Base-by-base conservation (phyloP, 495 filamentous ascomycete species). In the Trichocladium antarcticum region DNA sequence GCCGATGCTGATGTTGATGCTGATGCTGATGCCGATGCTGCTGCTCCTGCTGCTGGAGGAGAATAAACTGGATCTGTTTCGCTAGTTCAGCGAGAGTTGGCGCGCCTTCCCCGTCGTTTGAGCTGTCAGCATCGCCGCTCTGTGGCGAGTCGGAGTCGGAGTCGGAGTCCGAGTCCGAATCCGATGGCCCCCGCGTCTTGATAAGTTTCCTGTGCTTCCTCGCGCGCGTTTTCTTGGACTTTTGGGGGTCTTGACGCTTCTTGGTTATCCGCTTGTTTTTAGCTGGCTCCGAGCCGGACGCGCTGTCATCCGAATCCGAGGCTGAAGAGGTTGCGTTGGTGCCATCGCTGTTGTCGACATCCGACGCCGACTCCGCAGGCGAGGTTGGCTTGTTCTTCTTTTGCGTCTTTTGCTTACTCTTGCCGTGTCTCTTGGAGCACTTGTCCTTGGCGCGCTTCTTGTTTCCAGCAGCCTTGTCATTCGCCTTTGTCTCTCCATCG, bases 191-290 rank as follows among this genome's bases (percentile, higher is more conserved):
- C 22, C 44, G 32, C 28, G 47, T 12, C 47, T 45, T 56, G 49
- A 45, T 17, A 7, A 19, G 28, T 56, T 62, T 58, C 38, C 54
- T 58, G 6, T 36, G 27, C 45, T 64, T 64, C 50, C 55, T 63
- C 0, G 48, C 1, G 2, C 61, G 55, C 38, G 59, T 45, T 48
- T 69, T 72, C 58, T 68, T 72, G 31, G 60, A 37, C 39, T 65
- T 69, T 27, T 58, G 58, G 12, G 37, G 20, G 12, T 66, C 60
- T 22, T 62, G 67, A 3, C 58, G 63, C 61, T 73, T 75, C 62
- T 64, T 70, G 41, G 64, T 55, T n/a, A 55, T 50, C 34, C 59
- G 63, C 56, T 72, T 72, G 47, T 63, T 71, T 56, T 66, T 69
- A 42, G 59, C 34, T 14, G 37, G 45, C 37, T 66, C 67, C 5